Percentiles rank a stretch among this genome's conserved stretches.
Conservation (phyloP, 2,329 filamentous ascomycete species). For the Stachybotrys chartarum region DNA sequence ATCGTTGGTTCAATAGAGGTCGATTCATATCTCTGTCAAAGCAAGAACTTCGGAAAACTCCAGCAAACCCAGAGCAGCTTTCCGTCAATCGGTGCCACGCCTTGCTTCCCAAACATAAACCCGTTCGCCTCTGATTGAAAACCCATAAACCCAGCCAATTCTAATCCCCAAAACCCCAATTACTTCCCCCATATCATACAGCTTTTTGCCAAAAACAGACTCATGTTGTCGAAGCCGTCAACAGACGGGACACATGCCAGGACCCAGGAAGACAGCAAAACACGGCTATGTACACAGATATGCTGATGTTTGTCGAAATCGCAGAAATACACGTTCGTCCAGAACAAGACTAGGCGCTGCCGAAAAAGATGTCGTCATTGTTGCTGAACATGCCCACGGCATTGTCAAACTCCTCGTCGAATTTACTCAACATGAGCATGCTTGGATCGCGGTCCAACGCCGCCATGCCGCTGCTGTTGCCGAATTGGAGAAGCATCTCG, state of each 20-base stretch:
- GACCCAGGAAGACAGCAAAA: slow-evolving; percentile 1
- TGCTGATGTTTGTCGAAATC: slow-evolving; percentile 16
- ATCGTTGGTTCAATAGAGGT: slow-evolving; percentile 6
- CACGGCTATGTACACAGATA: slow-evolving; percentile 7
- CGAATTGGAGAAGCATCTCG: slow-evolving; percentile 36
- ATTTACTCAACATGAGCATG: slow-evolving; percentile 45
- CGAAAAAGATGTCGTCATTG: slow-evolving; percentile 46
- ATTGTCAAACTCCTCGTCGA: slow-evolving; percentile 46
- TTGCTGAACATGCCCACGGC: slow-evolving; percentile 43
- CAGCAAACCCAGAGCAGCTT: slow-evolving; percentile 2
- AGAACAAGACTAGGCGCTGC: slow-evolving; percentile 18
- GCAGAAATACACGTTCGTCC: slow-evolving; percentile 3
- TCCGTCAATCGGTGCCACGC: not conserved
- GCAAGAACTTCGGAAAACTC: slow-evolving; percentile 7
- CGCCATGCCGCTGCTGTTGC: slow-evolving; percentile 32
- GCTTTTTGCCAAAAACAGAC: not conserved
- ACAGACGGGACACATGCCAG: not conserved
- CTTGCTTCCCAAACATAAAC: slow-evolving; percentile 9
- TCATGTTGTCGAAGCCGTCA: not conserved
- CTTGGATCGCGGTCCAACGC: slow-evolving; percentile 37
- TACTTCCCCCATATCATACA: slow-evolving; percentile 11
- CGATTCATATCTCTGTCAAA: slow-evolving; percentile 12
- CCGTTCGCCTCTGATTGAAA: slow-evolving; percentile 10
- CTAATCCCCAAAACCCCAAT: slow-evolving; percentile 1
- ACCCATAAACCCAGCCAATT: not conserved